Conservation (phyloP, 208 protist species). For the Acanthamoeba royreba region DNA sequence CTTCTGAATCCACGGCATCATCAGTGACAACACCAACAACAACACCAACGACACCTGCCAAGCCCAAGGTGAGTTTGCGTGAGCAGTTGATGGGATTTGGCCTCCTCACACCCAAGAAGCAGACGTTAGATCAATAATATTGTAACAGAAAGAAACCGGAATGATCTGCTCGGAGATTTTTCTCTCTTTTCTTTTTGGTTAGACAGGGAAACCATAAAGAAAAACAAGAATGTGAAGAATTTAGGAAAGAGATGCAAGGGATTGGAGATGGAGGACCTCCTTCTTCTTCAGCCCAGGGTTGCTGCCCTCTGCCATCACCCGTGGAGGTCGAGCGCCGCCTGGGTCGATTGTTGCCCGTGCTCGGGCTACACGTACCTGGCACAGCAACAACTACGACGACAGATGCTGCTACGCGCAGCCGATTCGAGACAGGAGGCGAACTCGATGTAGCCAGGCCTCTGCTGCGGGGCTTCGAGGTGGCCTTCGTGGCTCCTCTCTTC, state of each 20-base stretch:
- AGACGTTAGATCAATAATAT: too few species aligned
- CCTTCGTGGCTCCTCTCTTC: neutral
- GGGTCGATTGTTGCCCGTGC: neutral
- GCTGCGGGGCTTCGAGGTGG: neutral
- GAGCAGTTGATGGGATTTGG: neutral
- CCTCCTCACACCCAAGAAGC: neutral
- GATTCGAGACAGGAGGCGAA: neutral
- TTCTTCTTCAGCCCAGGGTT: too few species aligned
- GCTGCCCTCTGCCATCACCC: neutral
- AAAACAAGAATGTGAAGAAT: too few species aligned
- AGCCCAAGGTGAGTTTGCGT: conserved; percentile 7
- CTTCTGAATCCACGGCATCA: neutral
- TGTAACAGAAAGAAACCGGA: too few species aligned
- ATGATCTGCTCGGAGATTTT: too few species aligned
- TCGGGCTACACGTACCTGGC: neutral
- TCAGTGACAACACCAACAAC: neutral
- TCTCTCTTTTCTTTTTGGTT: too few species aligned
- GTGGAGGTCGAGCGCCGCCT: neutral
- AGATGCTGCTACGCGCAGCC: neutral
- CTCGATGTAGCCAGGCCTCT: neutral
- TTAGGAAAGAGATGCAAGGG: too few species aligned
- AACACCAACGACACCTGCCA: neutral
- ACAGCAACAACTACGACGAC: neutral
- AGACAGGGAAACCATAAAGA: too few species aligned
- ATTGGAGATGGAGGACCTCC: too few species aligned